Base-by-base conservation (phyloP, 1,139 yeast genomes). In the Scheffersomyces insectosa region DNA sequence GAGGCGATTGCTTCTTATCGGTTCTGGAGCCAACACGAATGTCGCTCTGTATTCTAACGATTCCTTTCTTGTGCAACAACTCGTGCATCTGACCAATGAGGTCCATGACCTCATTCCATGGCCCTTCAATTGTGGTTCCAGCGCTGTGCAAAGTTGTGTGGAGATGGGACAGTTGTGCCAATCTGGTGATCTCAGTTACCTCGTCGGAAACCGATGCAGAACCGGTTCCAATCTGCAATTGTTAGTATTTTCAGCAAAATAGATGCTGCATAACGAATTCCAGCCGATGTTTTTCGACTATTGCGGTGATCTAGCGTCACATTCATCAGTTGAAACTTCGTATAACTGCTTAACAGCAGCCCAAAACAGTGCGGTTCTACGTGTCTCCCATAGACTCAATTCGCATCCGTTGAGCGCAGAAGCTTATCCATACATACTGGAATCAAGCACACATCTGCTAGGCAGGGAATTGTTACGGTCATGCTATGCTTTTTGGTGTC, bases 111-210 rank as follows among this genome's bases (percentile, higher is more conserved):
- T 85, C 88, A 56, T 82, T 81, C 96, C 96, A 89, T n/a, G 90
- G 90, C 0, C 97, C 97, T 55, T 86, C 87, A 56, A 88, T 85
- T 4, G 96, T 88, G 8, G 96, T 88, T 5, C 96, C 96, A 1
- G 96, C 96, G 51, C 93, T 84, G 64, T 89, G 96, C 50, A 89
- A 69, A 1, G 88, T 82, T 45, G 85, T 82, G 41, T 80, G 75
- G 42, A 89, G 70, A 5, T 78, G 82, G 14, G 87, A 80, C 11
- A 72, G 73, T 44, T 83, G 73, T 25, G 89, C 82, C 41, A 81
- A 64, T 37, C 76, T 69, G 46, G 89, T 90, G 34, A 86, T 81
- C 38, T 77, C 72, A 12, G 95, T 81, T 33, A 89, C 82, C 55
- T 88, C 88, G 53, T 85, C 87, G 4, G 95, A 86, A 1, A 88